Percentiles rank a stretch among this genome's conserved stretches.
phyloP scores from a whole-genome alignment of 176 grass and related monocot species.

The Ananas comosus region DNA sequence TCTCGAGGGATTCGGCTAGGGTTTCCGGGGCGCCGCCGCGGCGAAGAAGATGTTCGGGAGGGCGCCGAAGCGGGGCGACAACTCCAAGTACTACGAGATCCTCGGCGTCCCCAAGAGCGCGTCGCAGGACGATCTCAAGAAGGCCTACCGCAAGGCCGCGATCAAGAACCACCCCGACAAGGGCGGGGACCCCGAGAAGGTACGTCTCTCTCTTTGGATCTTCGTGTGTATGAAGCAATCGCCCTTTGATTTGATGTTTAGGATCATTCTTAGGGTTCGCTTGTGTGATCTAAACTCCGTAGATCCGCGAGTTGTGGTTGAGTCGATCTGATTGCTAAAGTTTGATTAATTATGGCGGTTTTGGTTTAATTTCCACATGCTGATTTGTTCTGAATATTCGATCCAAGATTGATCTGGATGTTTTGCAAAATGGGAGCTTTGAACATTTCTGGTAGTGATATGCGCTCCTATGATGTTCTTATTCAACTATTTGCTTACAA shows the following conservation, averaged over 20 bases:
- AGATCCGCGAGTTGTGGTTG: too few relatives aligned
- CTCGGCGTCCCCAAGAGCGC: slow-evolving; percentile 84
- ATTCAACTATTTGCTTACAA: too few relatives aligned
- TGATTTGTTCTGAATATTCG: background rate
- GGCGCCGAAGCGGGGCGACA: slow-evolving; percentile 95
- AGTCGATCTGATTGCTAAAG: too few relatives aligned
- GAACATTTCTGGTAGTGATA: too few relatives aligned
- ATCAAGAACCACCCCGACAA: slow-evolving; percentile 99
- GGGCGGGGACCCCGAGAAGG: slow-evolving; percentile 98
- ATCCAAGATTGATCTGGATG: background rate
- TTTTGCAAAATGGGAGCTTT: too few relatives aligned
- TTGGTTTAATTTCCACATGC: background rate
- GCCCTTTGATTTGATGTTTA: background rate
- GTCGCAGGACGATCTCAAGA: slow-evolving; percentile 98
- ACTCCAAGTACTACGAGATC: slow-evolving; percentile 95
- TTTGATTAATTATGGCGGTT: background rate
- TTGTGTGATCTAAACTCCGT: background rate
- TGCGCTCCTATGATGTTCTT: too few relatives aligned
- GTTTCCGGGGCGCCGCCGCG: background rate
- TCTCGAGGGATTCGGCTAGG: too few relatives aligned
- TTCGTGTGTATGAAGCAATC: background rate
- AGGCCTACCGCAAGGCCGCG: slow-evolving; percentile 98
- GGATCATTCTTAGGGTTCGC: background rate
- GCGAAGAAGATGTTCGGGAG: slow-evolving; percentile 77
- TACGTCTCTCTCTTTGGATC: background rate